Base-by-base conservation (phyloP, 495 filamentous ascomycete genomes). In the Talaromyces thailandensis region DNA sequence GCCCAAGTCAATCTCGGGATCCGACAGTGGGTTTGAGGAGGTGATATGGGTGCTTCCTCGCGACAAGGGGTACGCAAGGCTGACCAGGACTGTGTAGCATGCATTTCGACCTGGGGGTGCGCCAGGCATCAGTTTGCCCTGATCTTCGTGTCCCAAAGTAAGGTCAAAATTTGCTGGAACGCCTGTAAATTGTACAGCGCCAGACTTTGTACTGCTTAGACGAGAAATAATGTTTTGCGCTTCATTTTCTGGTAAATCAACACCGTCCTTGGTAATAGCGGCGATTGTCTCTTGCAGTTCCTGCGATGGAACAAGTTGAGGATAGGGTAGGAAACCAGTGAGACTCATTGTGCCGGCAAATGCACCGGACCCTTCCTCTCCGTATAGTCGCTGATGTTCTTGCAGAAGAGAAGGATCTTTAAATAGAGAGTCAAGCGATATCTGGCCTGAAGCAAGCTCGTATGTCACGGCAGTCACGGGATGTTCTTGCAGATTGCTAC, bases 11-110 rank as follows among this genome's bases (percentile, higher is more conserved):
- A 77, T 69, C 1, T 51, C 61, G 0, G 77, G 71, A 32, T 67
- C 62, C 11, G 65, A 65, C 12, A 69, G 55, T 0, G 68, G 64
- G 40, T 78, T 67, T 0, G 68, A 26, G 5, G 75, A 76, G 0
- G 65, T 64, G 48, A 86, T 83, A 64, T 87, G 85, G 57, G 86
- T 76, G 51, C 67, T 81, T 5, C 85, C 84, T 11, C 84, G 80
- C 2, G 82, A 82, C 28, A 84, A 79, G 3, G 75, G 73, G 72
- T 14, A 62, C 62, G 45, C 64, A 0, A 65, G 29, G 25, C 53
- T 65, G n/a, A 68, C 12, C 6, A 70, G 16, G 4, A 69, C 65
- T 8, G 65, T 12, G 63, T 59, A 6, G 58, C 56, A 59, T 31
- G 32, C 37, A 32, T 63, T 45, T 50, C 52, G 50, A 51, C 37